Conservation (phyloP, 768 basidiomycete genomes). For the Naganishia vishniacii region DNA sequence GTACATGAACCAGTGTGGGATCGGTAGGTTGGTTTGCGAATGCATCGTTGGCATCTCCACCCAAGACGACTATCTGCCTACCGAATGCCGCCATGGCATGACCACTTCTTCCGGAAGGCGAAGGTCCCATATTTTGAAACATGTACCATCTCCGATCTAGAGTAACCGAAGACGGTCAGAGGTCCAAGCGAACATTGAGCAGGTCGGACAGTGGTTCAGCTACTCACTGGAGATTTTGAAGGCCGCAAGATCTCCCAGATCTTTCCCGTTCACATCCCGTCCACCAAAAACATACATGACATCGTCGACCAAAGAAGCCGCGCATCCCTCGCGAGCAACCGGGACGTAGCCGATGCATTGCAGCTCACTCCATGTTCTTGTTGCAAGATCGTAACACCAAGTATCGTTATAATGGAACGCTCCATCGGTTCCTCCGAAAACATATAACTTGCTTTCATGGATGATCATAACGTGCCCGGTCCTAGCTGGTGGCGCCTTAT, state of each 20-base stretch:
- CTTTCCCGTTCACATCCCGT: slow-evolving; percentile 92
- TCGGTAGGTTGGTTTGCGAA: slow-evolving; percentile 63
- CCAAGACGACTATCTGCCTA: slow-evolving; percentile 81
- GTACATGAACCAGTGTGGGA: slow-evolving; percentile 72
- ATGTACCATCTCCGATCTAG: slow-evolving; percentile 97
- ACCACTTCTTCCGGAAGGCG: slow-evolving; percentile 83
- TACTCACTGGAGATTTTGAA: slow-evolving; percentile 95
- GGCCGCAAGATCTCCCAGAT: slow-evolving; percentile 85
- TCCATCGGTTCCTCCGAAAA: slow-evolving; percentile 99
- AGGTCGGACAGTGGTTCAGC: neutral
- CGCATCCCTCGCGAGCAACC: slow-evolving; percentile 89
- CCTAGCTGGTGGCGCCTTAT: slow-evolving; percentile 63
- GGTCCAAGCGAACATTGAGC: slow-evolving; percentile 1
- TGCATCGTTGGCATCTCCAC: slow-evolving; percentile 79
- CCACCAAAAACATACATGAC: slow-evolving; percentile 98
- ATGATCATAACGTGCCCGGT: slow-evolving; percentile 90
- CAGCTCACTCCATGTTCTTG: slow-evolving; percentile 80
- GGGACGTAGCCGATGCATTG: slow-evolving; percentile 96
- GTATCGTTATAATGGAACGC: slow-evolving; percentile 98
- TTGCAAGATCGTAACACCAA: slow-evolving; percentile 82
- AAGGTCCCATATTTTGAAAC: slow-evolving; percentile 99
- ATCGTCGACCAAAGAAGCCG: slow-evolving; percentile 91
- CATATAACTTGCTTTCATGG: slow-evolving; percentile 71
- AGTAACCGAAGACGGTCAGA: slow-evolving; percentile 25
- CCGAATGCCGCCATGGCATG: slow-evolving; percentile 91